Base-by-base conservation (phyloP, 805 yeast species). In the Sugiyamaella marilandica region DNA sequence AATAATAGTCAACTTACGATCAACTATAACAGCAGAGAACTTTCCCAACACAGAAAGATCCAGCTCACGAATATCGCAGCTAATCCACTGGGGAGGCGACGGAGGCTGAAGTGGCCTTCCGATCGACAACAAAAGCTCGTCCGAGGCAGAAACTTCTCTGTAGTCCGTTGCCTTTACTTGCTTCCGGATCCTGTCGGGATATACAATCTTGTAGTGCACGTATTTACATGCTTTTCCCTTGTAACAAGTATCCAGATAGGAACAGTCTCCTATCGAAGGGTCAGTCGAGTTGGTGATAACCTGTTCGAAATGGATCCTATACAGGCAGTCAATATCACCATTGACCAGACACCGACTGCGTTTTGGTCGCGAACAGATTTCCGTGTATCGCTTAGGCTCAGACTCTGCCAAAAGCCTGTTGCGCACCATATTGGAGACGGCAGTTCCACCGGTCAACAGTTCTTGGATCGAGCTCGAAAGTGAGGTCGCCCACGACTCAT, bases 201-300 rank as follows among this genome's bases (percentile, higher is more conserved):
- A 58, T 33, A 51, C 64, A 33, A 50, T 67, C 47, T 47, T 46
- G 65, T 91, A 91, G 68, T 91, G 98, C 35, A 88, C 74, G 64
- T 86, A 91, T 21, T 94, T 74, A 67, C 97, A 91, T 9, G 81
- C 73, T 55, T 80, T 81, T 65, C 87, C 77, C 68, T 89, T 89
- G 70, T 87, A 97, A 65, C 98, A 91, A 0, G 97, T 90, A 65
- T 91, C 97, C 54, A 91, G 74, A 65, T 91, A 91, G 9, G 97
- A 90, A 65, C 98, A 91, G 67, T 91, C 97, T 0, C 97, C 97
- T 7, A 88, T 66, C 14, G 75, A 70, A 1, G 70, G 51, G 61
- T 92, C 97, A 0, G 97, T 89, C 52, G 80, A 83, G 13, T 66
- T 52, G 35, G 58, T 53, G 9, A 65, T 41, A 10, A 66, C 54